A percentile compares a stretch with the other conserved stretches of the same genome.
phyloP scores from a whole-genome alignment of 73 alveolate genomes.

The Blepharisma stoltei region DNA sequence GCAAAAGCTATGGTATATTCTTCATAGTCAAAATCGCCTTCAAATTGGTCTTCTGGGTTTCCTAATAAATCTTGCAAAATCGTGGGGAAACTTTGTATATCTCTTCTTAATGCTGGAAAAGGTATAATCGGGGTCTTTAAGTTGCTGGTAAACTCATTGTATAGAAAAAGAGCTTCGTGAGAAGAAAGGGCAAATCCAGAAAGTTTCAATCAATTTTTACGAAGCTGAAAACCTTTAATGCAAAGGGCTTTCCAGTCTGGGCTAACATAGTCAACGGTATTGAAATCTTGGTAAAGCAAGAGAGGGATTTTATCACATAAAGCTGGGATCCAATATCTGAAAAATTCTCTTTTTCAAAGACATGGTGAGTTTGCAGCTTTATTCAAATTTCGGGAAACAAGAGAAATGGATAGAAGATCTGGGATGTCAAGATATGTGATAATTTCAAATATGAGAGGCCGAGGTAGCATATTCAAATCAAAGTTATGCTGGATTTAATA shows the following conservation, averaged over 20 bases:
- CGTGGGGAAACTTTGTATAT: not conserved
- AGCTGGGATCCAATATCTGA: not conserved
- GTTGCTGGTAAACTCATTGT: not conserved
- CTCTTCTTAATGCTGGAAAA: conserved; percentile 25
- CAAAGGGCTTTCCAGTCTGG: conserved; percentile 16
- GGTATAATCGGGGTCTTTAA: not conserved
- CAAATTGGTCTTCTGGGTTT: conserved; percentile 24
- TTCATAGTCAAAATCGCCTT: not conserved
- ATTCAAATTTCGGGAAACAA: not conserved
- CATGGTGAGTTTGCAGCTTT: not conserved
- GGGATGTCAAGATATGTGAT: not conserved
- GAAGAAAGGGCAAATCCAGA: not conserved
- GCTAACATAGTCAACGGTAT: too few species aligned
- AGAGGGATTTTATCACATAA: not conserved
- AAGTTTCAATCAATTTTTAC: not conserved
- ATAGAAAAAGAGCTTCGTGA: not conserved
- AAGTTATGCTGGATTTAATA: too few species aligned
- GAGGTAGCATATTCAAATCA: conserved; percentile 6
- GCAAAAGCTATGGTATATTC: not conserved
- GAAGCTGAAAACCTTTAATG: not conserved
- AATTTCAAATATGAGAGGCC: conserved; percentile 1
- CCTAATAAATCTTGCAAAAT: conserved; percentile 9
- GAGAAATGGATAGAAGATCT: not conserved
- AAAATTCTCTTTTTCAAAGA: not conserved
- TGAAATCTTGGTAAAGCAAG: not conserved